Evolutionary conservation across 345 rosid genomes (phyloP).

Genomic region (Noccaea caerulescens): DNA sequence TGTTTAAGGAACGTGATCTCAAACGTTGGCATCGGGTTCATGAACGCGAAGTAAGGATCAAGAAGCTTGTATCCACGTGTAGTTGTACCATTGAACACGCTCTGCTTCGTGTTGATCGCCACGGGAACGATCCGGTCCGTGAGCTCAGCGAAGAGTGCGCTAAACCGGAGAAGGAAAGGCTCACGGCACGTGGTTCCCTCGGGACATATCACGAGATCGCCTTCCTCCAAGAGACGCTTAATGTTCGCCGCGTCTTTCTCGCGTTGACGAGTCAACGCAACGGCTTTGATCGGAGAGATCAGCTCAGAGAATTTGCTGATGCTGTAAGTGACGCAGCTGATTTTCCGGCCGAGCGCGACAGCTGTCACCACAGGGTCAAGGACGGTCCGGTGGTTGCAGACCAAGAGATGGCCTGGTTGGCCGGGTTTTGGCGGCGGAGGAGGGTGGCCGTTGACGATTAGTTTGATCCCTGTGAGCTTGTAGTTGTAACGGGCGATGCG

Average conservation of each 20-base stretch:
- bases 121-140: conserved; percentile 89
- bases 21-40: conserved; percentile 87
- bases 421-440: conserved; percentile 80
- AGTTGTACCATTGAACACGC: conserved; percentile 82
- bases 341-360: conserved; percentile 77
- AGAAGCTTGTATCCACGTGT: conserved; percentile 76
- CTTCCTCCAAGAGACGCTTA: conserved; percentile 75
- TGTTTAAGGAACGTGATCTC: conserved; percentile 93
- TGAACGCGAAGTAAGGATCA: conserved; percentile 91
- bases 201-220: conserved; percentile 90
- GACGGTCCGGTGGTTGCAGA: conserved; percentile 90
- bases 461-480: conserved; percentile 84
- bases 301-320: conserved; percentile 87
- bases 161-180: conserved; percentile 84
- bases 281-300: conserved; percentile 86
- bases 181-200: conserved; percentile 98
- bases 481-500: conserved; percentile 93
- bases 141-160: conserved; percentile 89
- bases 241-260: conserved; percentile 79
- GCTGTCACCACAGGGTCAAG: conserved; percentile 84
- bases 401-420: conserved; percentile 76
- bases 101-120: conserved; percentile 78
- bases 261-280: conserved; percentile 88
- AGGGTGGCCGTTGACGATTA: conserved; percentile 71
- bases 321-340: conserved; percentile 95